Evolutionary conservation across 2,329 filamentous ascomycete species (phyloP).

Genomic region (Colletotrichum navitas): DNA sequence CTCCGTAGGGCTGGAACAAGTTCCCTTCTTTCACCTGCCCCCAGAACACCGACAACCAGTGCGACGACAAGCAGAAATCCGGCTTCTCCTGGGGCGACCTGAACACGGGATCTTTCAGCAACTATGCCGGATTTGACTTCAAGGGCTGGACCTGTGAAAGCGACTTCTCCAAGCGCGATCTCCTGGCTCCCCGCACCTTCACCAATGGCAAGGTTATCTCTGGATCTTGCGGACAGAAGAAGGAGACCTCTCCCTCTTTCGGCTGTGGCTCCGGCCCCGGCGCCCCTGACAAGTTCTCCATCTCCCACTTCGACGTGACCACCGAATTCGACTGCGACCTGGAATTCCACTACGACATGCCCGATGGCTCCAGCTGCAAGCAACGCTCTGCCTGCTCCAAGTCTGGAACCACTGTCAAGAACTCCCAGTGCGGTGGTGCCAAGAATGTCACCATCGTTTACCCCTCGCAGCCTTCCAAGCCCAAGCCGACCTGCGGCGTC

Average conservation of each 20-base stretch:
- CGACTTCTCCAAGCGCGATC: conserved; percentile 69
- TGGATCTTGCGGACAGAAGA: conserved; percentile 63
- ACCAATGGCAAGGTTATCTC: conserved; percentile 70
- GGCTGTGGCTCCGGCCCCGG: conserved; percentile 59
- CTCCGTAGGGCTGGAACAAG: conserved; percentile 39
- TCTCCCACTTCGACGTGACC: conserved; percentile 79
- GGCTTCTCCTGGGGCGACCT: conserved; percentile 83
- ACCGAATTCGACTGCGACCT: conserved; percentile 82
- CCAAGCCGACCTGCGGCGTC: conserved; percentile 74
- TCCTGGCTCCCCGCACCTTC: conserved; percentile 63
- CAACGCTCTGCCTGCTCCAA: conserved; percentile 77
- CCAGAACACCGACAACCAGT: conserved; percentile 81
- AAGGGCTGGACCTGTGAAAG: conserved; percentile 78
- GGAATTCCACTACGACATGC: conserved; percentile 90
- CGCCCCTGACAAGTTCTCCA: conserved; percentile 74
- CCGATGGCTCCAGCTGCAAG: conserved; percentile 85
- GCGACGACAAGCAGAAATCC: conserved; percentile 73
- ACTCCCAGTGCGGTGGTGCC: conserved; percentile 93
- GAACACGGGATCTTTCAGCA: conserved; percentile 68
- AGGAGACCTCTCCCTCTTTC: conserved; percentile 69
- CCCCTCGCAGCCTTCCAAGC: conserved; percentile 66
- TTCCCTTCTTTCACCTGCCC: conserved; percentile 72
- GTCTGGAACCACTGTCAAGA: conserved; percentile 78
- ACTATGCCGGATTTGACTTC: conserved; percentile 81
- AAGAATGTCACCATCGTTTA: conserved; percentile 81